Conservation (phyloP, 78 protist species). For the Mastigamoeba balamuthi region DNA sequence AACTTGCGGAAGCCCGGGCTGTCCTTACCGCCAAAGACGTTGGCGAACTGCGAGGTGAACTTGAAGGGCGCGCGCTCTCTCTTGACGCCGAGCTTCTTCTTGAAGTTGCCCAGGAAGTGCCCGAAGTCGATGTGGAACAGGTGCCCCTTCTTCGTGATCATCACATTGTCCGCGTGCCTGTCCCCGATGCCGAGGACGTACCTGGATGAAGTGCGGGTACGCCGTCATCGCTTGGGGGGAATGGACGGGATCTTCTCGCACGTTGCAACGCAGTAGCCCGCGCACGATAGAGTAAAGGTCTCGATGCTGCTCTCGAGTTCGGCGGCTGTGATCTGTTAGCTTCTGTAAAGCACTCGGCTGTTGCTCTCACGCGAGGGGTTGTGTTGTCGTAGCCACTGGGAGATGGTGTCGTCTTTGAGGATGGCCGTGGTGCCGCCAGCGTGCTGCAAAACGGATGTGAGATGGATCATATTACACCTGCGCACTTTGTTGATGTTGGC, state of each 20-base stretch:
- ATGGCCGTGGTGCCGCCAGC: conserved; percentile 76
- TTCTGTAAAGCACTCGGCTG: conserved; percentile 16
- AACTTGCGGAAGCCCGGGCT: conserved; percentile 38
- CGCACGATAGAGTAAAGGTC: conserved; percentile 64
- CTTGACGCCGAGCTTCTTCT: conserved; percentile 19
- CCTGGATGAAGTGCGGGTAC: too few relatives aligned
- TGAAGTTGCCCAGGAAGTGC: conserved; percentile 75
- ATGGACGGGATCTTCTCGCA: not conserved
- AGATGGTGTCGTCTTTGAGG: conserved; percentile 46
- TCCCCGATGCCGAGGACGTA: conserved; percentile 96
- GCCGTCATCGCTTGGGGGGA: too few relatives aligned
- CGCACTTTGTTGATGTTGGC: conserved; percentile 52
- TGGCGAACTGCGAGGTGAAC: conserved; percentile 75
- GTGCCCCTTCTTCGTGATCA: conserved; percentile 71
- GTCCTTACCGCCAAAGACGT: conserved; percentile 59
- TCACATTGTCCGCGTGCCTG: conserved; percentile 95
- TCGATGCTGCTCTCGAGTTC: too few relatives aligned
- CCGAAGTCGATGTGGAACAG: conserved; percentile 94
- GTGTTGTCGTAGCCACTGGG: conserved; percentile 55
- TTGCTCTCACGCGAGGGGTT: conserved; percentile 24
- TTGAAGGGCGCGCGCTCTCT: conserved; percentile 96
- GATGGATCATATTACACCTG: not conserved
- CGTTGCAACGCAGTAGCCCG: conserved; percentile 90
- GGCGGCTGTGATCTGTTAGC: not conserved
- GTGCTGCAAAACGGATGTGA: not conserved